Percentiles rank a stretch among this genome's conserved stretches.
Evolutionary conservation across 331 rosid species (phyloP).

Genomic region (Acacia pycnantha): DNA sequence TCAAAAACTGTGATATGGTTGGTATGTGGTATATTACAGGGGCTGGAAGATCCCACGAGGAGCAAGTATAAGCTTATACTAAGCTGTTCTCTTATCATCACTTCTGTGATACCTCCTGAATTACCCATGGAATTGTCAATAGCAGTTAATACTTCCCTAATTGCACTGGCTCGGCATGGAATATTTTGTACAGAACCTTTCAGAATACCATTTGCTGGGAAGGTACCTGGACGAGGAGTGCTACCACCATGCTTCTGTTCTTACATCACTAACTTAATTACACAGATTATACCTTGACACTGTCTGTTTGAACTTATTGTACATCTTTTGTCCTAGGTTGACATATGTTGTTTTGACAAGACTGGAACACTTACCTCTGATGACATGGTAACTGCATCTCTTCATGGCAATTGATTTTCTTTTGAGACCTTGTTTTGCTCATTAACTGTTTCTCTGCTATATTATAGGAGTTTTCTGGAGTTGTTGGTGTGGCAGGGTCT

Average conservation of each 20-base stretch:
- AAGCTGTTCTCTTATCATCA: slow-evolving; percentile 97
- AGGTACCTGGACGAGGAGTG: slow-evolving; percentile 51
- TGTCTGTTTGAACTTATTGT: slow-evolving; percentile 15
- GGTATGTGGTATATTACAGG: slow-evolving; percentile 53
- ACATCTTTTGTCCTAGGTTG: slow-evolving; percentile 63
- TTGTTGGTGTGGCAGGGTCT: slow-evolving; percentile 63
- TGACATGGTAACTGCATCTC: slow-evolving; percentile 77
- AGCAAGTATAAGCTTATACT: slow-evolving; percentile 98
- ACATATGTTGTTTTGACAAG: slow-evolving; percentile 98
- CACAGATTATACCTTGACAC: slow-evolving; percentile 10
- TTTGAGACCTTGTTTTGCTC: slow-evolving; percentile 19
- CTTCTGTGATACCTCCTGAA: slow-evolving; percentile 99
- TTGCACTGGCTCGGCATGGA: slow-evolving; percentile 96
- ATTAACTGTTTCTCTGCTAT: slow-evolving; percentile 16
- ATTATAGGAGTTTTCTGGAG: slow-evolving; percentile 88
- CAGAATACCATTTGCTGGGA: slow-evolving; percentile 99
- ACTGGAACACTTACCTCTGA: slow-evolving; percentile 99
- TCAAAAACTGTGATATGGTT: slow-evolving; percentile 24
- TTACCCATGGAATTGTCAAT: slow-evolving; percentile 99
- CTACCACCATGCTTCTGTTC: slow-evolving; percentile 9
- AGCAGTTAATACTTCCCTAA: slow-evolving; percentile 96
- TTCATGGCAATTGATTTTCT: slow-evolving; percentile 7
- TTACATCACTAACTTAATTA: slow-evolving; percentile 4
- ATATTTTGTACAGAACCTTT: slow-evolving; percentile 98
- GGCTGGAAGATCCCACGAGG: slow-evolving; percentile 96